Evolutionary conservation across 306 rosid species (phyloP), one percentile per base, ranked within the genome.

Genomic region (Abrus pulchellus): DNA sequence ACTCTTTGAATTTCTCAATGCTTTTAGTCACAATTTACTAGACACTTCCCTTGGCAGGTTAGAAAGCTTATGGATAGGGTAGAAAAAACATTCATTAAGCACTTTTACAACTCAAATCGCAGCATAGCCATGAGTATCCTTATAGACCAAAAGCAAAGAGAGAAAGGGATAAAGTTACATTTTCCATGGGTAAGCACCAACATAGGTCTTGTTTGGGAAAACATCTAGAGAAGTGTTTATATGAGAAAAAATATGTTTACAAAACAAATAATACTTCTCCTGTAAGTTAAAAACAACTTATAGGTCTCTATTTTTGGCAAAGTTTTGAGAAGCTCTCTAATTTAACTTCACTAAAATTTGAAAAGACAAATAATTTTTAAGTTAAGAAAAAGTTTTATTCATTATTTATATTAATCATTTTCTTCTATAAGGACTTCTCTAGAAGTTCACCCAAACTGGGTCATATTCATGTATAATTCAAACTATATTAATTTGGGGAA

Each of bases 51-150:
- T 84, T 41, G 40, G 68, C 75, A 83, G 86, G 71, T 78, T 49
- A 54, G 76, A 27, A 83, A 38, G 56, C 83, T 83, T 38, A 83
- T 83, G 79, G 86, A 83, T 0, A 83, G 83, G 71, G 86, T 77
- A 9, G 86, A 83, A 9, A 92, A 68, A 27, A n/a, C 73, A 34
- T 83, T 77, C 64, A 47, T 57, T 13, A 83, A 83, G 80, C 86
- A 77, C 76, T 92, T 92, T 82, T 79, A 87, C 56, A 89, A 92
- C 73, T 86, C 92, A 27, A 92, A 90, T 81, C 90, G 90, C 49
- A 78, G 61, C 44, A 89, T 86, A 80, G 97, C 89, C 74, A 86
- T 92, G 92, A 63, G 70, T 9, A 55, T 82, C 62, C 83, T 92
- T 47, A 85, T 90, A 20, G 20, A 79, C 90, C 95, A 54, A 89